phyloP scores from a whole-genome alignment of 83 land plant genomes.

The Isoetes engelmannii region DNA sequence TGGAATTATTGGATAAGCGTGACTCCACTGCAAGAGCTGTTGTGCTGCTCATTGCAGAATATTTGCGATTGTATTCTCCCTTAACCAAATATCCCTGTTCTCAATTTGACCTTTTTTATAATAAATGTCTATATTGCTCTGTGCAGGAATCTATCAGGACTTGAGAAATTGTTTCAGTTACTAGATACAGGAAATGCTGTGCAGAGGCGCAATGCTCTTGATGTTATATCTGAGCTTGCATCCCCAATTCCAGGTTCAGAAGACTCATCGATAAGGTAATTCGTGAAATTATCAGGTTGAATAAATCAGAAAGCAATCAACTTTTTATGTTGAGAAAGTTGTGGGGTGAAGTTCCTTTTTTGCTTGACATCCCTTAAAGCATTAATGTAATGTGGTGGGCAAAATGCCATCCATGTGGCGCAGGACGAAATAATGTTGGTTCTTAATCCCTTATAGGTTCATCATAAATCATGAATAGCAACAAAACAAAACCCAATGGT shows the following conservation, averaged over 20 bases:
- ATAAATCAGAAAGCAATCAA: not conserved
- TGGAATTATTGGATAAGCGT: conserved; percentile 53
- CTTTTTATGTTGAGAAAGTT: too few relatives aligned
- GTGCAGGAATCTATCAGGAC: conserved; percentile 39
- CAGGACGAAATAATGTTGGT: too few relatives aligned
- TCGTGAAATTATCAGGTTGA: not conserved
- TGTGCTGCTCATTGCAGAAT: conserved; percentile 54
- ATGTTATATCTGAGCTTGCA: conserved; percentile 48
- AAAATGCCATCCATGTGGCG: too few relatives aligned
- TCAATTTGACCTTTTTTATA: not conserved
- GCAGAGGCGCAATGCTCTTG: conserved; percentile 59
- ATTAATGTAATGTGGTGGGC: too few relatives aligned
- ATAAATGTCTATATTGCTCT: conserved; percentile 1
- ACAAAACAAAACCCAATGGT: too few relatives aligned
- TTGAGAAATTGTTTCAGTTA: conserved; percentile 43
- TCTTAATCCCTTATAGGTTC: too few relatives aligned
- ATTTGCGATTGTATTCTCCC: conserved; percentile 49
- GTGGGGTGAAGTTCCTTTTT: too few relatives aligned
- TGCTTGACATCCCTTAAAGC: too few relatives aligned
- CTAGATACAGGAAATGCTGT: conserved; percentile 37
- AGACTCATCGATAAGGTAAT: conserved; percentile 36
- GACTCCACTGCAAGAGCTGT: conserved; percentile 58
- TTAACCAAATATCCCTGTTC: not conserved
- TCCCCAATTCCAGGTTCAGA: conserved; percentile 20
- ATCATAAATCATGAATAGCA: too few relatives aligned